phyloP scores from a whole-genome alignment of 2,329 filamentous ascomycete species.

The Aspergillus ochraceus region DNA sequence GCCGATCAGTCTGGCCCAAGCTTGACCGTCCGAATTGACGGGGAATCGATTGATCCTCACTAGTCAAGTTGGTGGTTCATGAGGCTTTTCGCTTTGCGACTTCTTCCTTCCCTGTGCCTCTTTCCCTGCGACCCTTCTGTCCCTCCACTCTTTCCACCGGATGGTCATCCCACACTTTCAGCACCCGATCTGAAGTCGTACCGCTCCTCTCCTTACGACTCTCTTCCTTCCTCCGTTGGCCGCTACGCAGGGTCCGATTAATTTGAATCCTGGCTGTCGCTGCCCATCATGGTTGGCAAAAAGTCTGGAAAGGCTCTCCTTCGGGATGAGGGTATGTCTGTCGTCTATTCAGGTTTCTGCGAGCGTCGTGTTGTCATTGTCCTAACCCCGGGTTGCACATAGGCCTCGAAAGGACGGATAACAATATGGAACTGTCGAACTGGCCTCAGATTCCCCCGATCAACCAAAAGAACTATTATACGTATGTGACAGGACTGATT shows the following conservation, averaged over 20 bases:
- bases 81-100: background rate
- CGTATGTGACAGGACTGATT: slow-evolving; percentile 56
- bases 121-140: background rate
- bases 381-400: slow-evolving; percentile 10
- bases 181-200: background rate
- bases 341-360: background rate
- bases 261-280: background rate
- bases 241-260: background rate
- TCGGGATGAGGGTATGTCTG: slow-evolving; percentile 56
- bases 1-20: slow-evolving; percentile 29
- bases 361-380: background rate
- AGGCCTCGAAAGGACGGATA: slow-evolving; percentile 96
- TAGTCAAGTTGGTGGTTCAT: no score
- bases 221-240: background rate
- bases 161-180: background rate
- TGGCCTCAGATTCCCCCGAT: slow-evolving; percentile 94
- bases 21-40: slow-evolving; percentile 7
- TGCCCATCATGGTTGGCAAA: slow-evolving; percentile 61
- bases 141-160: background rate
- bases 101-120: background rate
- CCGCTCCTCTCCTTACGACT: background rate
- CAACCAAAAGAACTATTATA: slow-evolving; percentile 99
- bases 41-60: background rate
- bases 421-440: slow-evolving; percentile 92
- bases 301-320: slow-evolving; percentile 64